Evolutionary conservation across 176 grass and related monocot species (phyloP).

Genomic region (Pharus latifolius): DNA sequence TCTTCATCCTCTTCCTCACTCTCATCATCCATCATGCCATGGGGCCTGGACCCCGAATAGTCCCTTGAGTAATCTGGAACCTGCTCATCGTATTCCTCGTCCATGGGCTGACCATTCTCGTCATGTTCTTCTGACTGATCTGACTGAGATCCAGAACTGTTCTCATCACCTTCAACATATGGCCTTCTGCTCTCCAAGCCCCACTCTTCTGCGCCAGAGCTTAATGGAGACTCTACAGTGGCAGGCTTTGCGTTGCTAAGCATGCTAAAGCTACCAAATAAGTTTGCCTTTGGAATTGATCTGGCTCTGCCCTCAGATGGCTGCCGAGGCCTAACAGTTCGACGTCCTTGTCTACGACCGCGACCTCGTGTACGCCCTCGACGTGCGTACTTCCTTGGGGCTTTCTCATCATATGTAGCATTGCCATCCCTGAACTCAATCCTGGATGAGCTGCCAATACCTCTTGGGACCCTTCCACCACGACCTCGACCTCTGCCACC

Average conservation of each 20-base stretch:
- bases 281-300: slow-evolving; percentile 60
- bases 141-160: slow-evolving; percentile 41
- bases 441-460: slow-evolving; percentile 47
- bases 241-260: slow-evolving; percentile 47
- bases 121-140: slow-evolving; percentile 45
- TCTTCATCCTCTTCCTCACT: slow-evolving; percentile 51
- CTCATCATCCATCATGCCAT: slow-evolving; percentile 43
- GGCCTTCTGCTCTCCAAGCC: slow-evolving; percentile 33
- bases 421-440: slow-evolving; percentile 29
- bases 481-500: slow-evolving; percentile 64
- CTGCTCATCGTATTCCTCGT: slow-evolving; percentile 55
- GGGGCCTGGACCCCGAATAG: slow-evolving; percentile 26
- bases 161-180: slow-evolving; percentile 46
- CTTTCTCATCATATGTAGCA: slow-evolving; percentile 32
- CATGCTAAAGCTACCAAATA: slow-evolving; percentile 83
- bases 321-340: slow-evolving; percentile 73
- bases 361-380: slow-evolving; percentile 55
- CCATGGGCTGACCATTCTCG: slow-evolving; percentile 52
- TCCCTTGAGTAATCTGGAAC: slow-evolving; percentile 25
- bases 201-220: slow-evolving; percentile 83
- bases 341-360: slow-evolving; percentile 59
- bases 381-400: slow-evolving; percentile 47
- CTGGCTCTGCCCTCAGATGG: slow-evolving; percentile 42
- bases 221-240: slow-evolving; percentile 44
- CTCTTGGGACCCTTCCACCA: slow-evolving; percentile 67